Evolutionary conservation across 352 stramenopile genomes (phyloP).

Genomic region (Elongisporangium anandrum): DNA sequence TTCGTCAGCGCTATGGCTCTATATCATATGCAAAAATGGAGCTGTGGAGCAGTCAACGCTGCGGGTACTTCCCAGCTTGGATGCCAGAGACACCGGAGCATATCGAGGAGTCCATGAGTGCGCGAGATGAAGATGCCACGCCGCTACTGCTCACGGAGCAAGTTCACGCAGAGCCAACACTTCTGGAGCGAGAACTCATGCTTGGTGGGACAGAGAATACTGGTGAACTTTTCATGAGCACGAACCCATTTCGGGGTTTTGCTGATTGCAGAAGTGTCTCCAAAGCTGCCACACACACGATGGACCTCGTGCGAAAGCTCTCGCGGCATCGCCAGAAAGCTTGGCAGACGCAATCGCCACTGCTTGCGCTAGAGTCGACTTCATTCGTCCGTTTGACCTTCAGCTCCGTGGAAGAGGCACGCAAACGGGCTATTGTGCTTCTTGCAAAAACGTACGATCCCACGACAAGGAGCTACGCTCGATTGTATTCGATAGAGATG

Average conservation of each 20-base stretch:
- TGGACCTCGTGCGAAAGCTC: conserved; percentile 37
- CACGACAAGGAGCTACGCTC: conserved; percentile 43
- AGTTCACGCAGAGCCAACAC: conserved; percentile 49
- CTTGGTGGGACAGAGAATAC: conserved; percentile 10
- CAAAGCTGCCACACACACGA: conserved; percentile 28
- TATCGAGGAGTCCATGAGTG: conserved; percentile 57
- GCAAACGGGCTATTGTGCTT: conserved; percentile 59
- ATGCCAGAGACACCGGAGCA: conserved; percentile 47
- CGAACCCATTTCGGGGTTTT: conserved; percentile 44
- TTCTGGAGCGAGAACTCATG: conserved; percentile 61
- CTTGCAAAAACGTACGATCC: conserved; percentile 78
- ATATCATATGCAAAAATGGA: conserved; percentile 20
- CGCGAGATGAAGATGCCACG: conserved; percentile 46
- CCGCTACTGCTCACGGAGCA: conserved; percentile 43
- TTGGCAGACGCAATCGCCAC: conserved; percentile 8
- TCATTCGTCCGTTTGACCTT: conserved; percentile 73
- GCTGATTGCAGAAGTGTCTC: conserved; percentile 27
- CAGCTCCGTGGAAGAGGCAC: conserved; percentile 60
- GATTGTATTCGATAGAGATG: conserved; percentile 58
- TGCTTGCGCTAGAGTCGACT: conserved; percentile 22
- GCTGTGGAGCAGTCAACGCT: conserved; percentile 41
- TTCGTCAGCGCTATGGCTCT: conserved; percentile 11
- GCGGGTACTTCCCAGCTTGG: conserved; percentile 56
- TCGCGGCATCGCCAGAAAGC: conserved; percentile 21
- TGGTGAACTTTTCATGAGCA: conserved; percentile 15